phyloP scores from a whole-genome alignment of 176 grass and related monocot species.

The Juncus effusus region DNA sequence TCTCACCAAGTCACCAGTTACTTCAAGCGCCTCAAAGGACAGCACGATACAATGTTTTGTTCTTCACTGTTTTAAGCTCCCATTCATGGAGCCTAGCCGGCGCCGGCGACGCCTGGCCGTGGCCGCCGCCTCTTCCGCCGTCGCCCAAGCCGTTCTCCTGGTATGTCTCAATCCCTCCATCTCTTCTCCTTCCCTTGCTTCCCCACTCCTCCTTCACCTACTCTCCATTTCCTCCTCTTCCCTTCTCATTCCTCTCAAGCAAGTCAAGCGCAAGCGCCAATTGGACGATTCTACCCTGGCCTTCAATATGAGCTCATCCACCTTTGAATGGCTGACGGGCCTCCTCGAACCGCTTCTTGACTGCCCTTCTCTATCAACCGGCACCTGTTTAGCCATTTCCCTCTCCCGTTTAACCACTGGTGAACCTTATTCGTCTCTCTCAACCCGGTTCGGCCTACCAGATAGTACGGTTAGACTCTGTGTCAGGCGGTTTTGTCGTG shows the following conservation, averaged over 20 bases:
- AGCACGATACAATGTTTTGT: neutral
- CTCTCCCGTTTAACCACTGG: constrained; percentile 61
- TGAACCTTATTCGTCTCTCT: constrained; percentile 44
- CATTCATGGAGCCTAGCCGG: neutral
- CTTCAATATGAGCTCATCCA: constrained; percentile 59
- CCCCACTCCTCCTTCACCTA: constrained; percentile 33
- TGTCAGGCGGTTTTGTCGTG: constrained; percentile 54
- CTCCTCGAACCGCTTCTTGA: constrained; percentile 78
- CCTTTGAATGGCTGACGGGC: constrained; percentile 73
- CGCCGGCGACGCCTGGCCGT: constrained; percentile 16
- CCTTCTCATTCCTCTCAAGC: constrained; percentile 31
- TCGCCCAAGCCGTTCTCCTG: constrained; percentile 2
- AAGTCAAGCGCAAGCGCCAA: constrained; percentile 42
- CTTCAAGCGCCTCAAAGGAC: too few relatives aligned
- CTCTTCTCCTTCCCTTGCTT: constrained; percentile 19
- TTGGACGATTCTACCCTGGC: constrained; percentile 55
- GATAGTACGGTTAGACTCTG: constrained; percentile 47
- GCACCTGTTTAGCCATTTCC: constrained; percentile 50
- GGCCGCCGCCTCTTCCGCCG: constrained; percentile 31
- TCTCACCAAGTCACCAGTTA: neutral
- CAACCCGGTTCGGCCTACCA: constrained; percentile 45
- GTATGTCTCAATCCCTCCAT: constrained; percentile 25
- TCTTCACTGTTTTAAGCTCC: neutral
- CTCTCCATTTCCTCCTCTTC: constrained; percentile 7
- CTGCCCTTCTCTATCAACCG: constrained; percentile 32